Conservation (phyloP, 169 alveolate genomes). For the Perkinsus marinus region DNA sequence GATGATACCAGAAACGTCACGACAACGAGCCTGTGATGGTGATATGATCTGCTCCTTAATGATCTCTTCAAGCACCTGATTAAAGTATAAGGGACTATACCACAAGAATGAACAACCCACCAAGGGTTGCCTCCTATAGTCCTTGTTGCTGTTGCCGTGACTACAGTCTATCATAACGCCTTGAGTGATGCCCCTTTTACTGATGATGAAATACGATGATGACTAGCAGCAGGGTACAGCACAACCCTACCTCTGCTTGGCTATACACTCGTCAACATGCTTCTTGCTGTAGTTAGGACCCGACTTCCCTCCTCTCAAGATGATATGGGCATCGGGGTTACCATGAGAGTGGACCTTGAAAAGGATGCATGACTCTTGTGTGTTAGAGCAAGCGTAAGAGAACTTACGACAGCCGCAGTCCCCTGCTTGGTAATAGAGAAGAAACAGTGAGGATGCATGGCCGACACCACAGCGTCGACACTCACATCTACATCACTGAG, state of each 20-base stretch:
- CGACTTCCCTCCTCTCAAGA: neutral
- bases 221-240: neutral
- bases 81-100: neutral
- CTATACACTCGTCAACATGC: neutral
- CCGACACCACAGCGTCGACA: conserved; percentile 1
- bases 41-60: neutral
- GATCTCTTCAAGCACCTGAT: neutral
- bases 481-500: neutral
- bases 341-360: neutral
- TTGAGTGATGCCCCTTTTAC: neutral
- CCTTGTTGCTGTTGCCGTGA: conserved; percentile 9
- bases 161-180: neutral
- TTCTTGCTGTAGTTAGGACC: neutral
- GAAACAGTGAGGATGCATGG: neutral
- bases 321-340: neutral
- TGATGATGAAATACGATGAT: neutral
- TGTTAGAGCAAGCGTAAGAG: too few species aligned
- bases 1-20: neutral
- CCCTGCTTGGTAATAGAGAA: conserved; percentile 5
- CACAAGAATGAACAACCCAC: neutral
- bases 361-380: too few species aligned
- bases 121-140: neutral
- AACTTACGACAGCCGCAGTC: neutral
- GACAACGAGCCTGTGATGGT: neutral
- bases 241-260: neutral